Conservation (phyloP, 768 basidiomycete genomes). For the Trichaptum fuscoviolaceum region DNA sequence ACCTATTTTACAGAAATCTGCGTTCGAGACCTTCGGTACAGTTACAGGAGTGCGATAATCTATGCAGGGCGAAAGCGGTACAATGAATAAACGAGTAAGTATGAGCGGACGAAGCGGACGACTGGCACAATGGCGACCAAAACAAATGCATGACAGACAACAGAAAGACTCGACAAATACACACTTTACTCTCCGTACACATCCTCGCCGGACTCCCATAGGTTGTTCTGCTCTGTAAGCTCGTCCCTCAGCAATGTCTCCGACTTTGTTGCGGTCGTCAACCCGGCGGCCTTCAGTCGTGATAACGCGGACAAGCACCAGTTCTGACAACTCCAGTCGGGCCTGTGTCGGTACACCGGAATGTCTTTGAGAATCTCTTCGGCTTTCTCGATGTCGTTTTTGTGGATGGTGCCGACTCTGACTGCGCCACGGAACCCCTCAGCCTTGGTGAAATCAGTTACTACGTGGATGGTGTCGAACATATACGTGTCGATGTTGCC, state of each 20-base stretch:
- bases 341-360: constrained; percentile 19
- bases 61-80: not conserved
- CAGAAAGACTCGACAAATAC: not conserved
- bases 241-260: not conserved
- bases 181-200: not conserved
- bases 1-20: not conserved
- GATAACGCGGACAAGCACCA: constrained; percentile 25
- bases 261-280: not conserved
- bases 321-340: constrained; percentile 28
- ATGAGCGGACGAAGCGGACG: not conserved
- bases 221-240: not conserved
- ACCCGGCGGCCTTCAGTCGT: constrained; percentile 15
- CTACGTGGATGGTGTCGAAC: constrained; percentile 22
- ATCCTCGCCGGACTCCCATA: not conserved
- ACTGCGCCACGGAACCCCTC: constrained; percentile 26
- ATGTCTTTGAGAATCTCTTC: constrained; percentile 22
- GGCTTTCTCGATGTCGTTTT: constrained; percentile 12
- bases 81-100: not conserved
- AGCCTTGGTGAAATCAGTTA: constrained; percentile 27
- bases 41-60: not conserved
- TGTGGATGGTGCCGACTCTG: constrained; percentile 19
- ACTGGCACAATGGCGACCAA: not conserved
- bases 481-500: constrained; percentile 25
- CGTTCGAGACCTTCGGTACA: not conserved
- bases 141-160: not conserved